Base-by-base conservation (phyloP, 225 moss, liverwort and hornwort species). In the Sphagnum tenellum region DNA sequence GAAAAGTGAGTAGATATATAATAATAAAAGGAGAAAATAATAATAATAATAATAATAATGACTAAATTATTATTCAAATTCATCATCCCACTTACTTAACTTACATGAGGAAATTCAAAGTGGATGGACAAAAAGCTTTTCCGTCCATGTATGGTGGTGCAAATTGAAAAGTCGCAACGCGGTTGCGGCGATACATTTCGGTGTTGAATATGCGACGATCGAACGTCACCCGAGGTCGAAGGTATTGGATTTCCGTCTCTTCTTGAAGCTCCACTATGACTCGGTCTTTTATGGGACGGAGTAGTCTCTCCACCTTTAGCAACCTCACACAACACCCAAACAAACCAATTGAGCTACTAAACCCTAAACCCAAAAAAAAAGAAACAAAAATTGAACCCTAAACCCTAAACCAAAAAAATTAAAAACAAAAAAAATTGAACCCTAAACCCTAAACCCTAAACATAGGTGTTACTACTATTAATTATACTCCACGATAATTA, bases 61-160 rank as follows among this genome's bases (percentile, higher is more conserved):
- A 2, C 11, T 8, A 45, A 57, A 54, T 2, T 45, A 9, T 51
- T 44, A 60, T 5, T 9, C 9, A 6, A 48, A 11, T 12, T 14
- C 45, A 10, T 10, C 59, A 60, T 12, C 4, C 4, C n/a, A n/a
- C n/a, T n/a, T n/a, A n/a, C n/a, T n/a, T n/a, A n/a, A 66, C 89
- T 90, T 72, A 96, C 95, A 89, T 89, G 75, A 96, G 86, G 74
- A 96, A 89, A 49, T 88, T 84, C 3, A 92, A 88, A 50, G 92
- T 79, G 44, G 81, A 82, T 56, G 89, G 89, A 74, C 89, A 96
- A 61, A 92, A 92, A n/a, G 88, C 88, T 72, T 92, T 96, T 12
- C 95, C 95, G 49, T 88, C 88, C 56, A 96, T 85, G 56, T 92
- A 96, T 0, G 95, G 88, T 60, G 92, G 92, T 56, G 95, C 92